Conservation (phyloP, 108 stramenopile genomes). For the Phaeodactylum tricornutum region DNA sequence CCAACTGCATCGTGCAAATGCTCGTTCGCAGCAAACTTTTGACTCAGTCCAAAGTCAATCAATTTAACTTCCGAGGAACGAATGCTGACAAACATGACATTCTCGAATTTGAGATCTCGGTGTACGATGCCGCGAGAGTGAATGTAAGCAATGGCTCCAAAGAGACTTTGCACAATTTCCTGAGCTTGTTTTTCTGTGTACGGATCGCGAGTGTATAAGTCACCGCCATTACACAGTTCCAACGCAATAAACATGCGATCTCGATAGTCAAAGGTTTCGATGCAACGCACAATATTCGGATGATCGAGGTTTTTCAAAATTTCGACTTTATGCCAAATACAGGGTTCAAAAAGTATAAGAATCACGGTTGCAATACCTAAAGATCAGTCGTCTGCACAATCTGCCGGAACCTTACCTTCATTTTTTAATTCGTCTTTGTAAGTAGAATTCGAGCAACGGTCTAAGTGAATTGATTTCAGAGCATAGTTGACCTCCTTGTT, state of each 20-base stretch:
- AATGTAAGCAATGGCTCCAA: slow-evolving; percentile 44
- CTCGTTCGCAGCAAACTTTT: background rate
- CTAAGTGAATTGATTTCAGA: slow-evolving; percentile 20
- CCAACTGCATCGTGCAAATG: slow-evolving; percentile 58
- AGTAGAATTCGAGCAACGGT: background rate
- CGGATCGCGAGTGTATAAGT: slow-evolving; percentile 69
- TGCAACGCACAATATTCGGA: slow-evolving; percentile 73
- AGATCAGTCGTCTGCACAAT: too few relatives aligned
- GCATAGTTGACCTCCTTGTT: slow-evolving; percentile 12
- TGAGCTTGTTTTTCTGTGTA: slow-evolving; percentile 72
- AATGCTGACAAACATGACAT: slow-evolving; percentile 67
- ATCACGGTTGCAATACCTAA: too few relatives aligned
- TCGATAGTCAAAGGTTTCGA: slow-evolving; percentile 63
- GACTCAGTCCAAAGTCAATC: slow-evolving; percentile 2
- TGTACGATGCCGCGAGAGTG: slow-evolving; percentile 42
- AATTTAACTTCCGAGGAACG: slow-evolving; percentile 1
- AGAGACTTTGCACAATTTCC: slow-evolving; percentile 38
- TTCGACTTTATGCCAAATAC: too few relatives aligned
- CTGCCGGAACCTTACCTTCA: too few relatives aligned
- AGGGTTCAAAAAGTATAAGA: too few relatives aligned
- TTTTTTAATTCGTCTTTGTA: slow-evolving; percentile 12
- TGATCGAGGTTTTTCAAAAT: slow-evolving; percentile 75
- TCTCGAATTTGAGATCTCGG: slow-evolving; percentile 47
- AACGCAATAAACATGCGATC: slow-evolving; percentile 74
- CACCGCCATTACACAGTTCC: slow-evolving; percentile 82